A percentile compares a stretch with the other conserved stretches of the same genome.
phyloP scores from a whole-genome alignment of 176 grass and related monocot genomes.

The Cocos nucifera region DNA sequence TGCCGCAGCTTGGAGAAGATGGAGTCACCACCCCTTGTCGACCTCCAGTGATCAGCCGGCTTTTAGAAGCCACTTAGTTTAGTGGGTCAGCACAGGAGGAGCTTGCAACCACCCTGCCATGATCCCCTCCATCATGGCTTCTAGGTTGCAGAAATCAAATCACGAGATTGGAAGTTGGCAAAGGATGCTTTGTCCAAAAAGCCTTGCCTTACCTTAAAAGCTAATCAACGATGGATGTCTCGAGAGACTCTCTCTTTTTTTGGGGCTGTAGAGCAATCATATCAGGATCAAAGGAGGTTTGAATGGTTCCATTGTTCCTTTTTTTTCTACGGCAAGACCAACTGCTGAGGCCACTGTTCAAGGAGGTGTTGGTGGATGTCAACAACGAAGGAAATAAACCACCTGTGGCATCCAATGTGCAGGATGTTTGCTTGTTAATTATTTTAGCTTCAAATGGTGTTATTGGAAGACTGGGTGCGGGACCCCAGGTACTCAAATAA shows the following conservation, averaged over 20 bases:
- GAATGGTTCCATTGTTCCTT: slow-evolving; percentile 3
- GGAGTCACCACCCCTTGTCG: no score
- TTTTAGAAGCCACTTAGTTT: no score
- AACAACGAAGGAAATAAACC: no score
- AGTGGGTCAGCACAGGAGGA: no score
- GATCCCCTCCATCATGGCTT: slow-evolving; percentile 57
- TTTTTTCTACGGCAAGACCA: slow-evolving; percentile 21
- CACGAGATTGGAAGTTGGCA: slow-evolving; percentile 19
- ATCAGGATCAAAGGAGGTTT: background rate
- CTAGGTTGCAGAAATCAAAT: slow-evolving; percentile 23
- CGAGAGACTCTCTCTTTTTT: background rate
- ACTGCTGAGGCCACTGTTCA: no score
- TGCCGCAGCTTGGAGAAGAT: slow-evolving; percentile 2
- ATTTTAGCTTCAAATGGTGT: no score
- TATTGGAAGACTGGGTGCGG: no score
- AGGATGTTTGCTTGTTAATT: no score
- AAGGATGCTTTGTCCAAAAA: slow-evolving; percentile 7
- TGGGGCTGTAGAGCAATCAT: background rate
- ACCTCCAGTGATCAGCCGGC: no score
- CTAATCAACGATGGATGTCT: slow-evolving; percentile 34
- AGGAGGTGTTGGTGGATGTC: no score
- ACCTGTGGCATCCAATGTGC: no score
- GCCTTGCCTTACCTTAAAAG: slow-evolving; percentile 67
- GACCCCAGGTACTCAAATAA: no score
- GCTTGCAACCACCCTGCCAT: slow-evolving; percentile 38